Base-by-base conservation (phyloP, 1,284 basidiomycete genomes). In the Hypsizygus ulmarius region DNA sequence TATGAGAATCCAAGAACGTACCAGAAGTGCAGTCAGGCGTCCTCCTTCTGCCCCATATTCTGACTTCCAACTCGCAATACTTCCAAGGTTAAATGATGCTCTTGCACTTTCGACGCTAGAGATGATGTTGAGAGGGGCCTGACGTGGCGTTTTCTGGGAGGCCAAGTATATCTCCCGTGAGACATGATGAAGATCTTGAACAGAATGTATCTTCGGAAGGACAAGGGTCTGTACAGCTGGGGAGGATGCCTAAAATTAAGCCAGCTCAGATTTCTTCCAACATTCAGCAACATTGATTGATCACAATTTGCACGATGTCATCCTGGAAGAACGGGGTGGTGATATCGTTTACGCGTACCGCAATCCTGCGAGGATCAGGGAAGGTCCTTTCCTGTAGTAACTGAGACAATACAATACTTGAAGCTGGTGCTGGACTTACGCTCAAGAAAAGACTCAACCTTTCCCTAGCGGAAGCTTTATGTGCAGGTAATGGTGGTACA, bases 71-170 rank as follows among this genome's bases (percentile, higher is more conserved):
- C 64, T 60, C 2, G 84, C 85, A 51, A 90, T 88, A 1, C 73
- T 67, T 0, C 77, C 76, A 0, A 89, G 61, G 58, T 80, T 78
- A 65, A 77, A 77, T 30, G 87, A 66, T 2, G 79, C 82, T 45
- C 71, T 71, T 1, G 90, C 90, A 60, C 86, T 91, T 67, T 93
- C 90, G 40, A 93, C 81, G 62, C 88, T 90, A 1, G 87, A 82
- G 6, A 93, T 75, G 18, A 93, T 73, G 39, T 74, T 69, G 33
- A 90, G 63, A 0, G 78, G 72, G n/a, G 39, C 43, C 34, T 48
- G 55, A 35, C 51, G 62, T 14, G 56, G 49, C 32, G 48, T 40
- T 33, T 21, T 56, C 50, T 49, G 45, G 33, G 51, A 62, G 39
- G 57, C 58, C 27, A 58, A 58, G 47, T 59, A 63, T 15, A 67